phyloP scores from a whole-genome alignment of 768 basidiomycete species.

The Lanmaoa pseudosensibilis region DNA sequence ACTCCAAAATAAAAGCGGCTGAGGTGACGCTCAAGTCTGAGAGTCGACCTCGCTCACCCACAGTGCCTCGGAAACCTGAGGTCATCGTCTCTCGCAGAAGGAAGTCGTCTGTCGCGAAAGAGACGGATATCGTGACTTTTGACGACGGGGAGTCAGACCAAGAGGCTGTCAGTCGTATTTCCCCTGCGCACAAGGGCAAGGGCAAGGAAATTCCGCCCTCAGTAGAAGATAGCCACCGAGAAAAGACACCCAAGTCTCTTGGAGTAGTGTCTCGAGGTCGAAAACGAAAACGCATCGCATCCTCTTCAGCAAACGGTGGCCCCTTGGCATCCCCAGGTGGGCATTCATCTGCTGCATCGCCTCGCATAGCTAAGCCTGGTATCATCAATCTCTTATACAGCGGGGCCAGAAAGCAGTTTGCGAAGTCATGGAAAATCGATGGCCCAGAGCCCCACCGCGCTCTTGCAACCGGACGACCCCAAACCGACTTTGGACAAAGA shows the following conservation, averaged over 20 bases:
- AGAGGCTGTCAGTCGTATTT: constrained; percentile 1
- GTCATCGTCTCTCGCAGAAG: constrained; percentile 7
- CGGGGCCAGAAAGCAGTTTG: constrained; percentile 1
- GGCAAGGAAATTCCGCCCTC: constrained; percentile 12
- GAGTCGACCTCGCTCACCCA: constrained; percentile 2
- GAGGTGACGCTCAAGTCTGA: constrained; percentile 2
- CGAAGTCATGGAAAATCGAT: constrained; percentile 6
- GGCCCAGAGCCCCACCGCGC: constrained; percentile 4
- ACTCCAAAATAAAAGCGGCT: neutral
- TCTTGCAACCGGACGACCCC: constrained; percentile 3
- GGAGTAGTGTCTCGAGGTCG: constrained; percentile 12
- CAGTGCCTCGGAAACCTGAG: constrained; percentile 11
- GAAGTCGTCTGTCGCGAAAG: neutral
- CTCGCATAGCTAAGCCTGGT: constrained; percentile 6
- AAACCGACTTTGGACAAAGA: neutral
- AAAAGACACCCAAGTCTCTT: constrained; percentile 14
- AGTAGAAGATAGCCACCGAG: constrained; percentile 1
- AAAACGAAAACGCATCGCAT: constrained; percentile 27
- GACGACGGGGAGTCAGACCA: neutral
- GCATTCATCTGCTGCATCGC: constrained; percentile 12
- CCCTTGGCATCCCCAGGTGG: constrained; percentile 20
- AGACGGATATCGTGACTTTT: neutral
- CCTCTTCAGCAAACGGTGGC: constrained; percentile 14
- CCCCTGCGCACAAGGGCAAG: constrained; percentile 15
- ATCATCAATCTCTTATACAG: constrained; percentile 7